These are phyloP conservation scores for Dryas alaskensis DNA, from an alignment of 306 rosid species.

Conservation along the genomic window DNA sequence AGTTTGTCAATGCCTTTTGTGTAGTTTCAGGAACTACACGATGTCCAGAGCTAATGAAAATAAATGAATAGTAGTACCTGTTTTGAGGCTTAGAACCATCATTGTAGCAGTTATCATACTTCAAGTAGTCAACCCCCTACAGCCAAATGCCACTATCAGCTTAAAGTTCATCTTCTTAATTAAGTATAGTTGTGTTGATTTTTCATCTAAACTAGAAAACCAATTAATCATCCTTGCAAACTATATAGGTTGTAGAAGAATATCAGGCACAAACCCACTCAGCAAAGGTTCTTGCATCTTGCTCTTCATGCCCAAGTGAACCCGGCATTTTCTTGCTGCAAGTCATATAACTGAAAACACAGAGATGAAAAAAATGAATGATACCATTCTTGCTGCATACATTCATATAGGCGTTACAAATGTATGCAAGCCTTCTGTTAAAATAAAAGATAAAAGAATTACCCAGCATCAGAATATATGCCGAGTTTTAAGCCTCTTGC, in stretches of 20 bases:
- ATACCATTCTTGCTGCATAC: not conserved
- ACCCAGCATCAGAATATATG: constrained; percentile 32
- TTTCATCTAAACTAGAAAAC: not conserved
- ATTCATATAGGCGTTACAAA: too few relatives aligned
- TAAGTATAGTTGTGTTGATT: not conserved
- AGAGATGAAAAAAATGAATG: not conserved
- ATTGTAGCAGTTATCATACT: constrained; percentile 28
- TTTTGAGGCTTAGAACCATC: constrained; percentile 25
- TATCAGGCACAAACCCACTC: constrained; percentile 15
- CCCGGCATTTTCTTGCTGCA: constrained; percentile 32
- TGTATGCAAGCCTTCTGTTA: too few relatives aligned
- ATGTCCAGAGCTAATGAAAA: too few relatives aligned
- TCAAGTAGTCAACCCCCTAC: constrained; percentile 29
- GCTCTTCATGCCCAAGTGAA: constrained; percentile 28
- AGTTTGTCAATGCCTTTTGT: too few relatives aligned
- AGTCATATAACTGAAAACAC: constrained; percentile 14
- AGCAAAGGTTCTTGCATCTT: constrained; percentile 30
- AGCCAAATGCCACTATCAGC: not conserved
- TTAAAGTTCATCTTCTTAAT: not conserved
- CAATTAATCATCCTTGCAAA: not conserved
- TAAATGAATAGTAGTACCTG: not conserved
- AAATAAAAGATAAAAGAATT: not conserved
- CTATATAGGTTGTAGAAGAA: not conserved
- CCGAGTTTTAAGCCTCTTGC: constrained; percentile 27
- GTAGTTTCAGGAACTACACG: too few relatives aligned